Conservation (phyloP, 106 monocot genomes). For the Platanthera guangdongensis region DNA sequence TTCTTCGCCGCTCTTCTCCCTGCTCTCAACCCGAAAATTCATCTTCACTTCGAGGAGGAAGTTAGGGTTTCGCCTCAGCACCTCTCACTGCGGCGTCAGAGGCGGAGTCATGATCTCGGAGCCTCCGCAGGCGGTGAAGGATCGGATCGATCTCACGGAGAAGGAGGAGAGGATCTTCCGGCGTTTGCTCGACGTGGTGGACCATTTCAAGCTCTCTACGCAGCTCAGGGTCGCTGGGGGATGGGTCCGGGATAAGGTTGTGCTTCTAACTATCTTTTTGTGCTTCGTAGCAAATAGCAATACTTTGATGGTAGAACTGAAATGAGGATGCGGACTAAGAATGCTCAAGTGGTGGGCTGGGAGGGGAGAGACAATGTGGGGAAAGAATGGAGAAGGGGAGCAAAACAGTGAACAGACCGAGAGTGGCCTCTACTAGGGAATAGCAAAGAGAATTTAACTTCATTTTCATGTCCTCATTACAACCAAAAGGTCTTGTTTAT, state of each 20-base stretch:
- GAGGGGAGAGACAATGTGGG: no score
- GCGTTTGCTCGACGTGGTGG: slow-evolving; percentile 54
- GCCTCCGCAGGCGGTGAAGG: slow-evolving; percentile 26
- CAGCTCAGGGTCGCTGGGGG: slow-evolving; percentile 91
- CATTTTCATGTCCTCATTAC: no score
- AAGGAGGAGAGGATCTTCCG: slow-evolving; percentile 74
- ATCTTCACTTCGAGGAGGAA: not conserved
- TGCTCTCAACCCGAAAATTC: slow-evolving; percentile 4
- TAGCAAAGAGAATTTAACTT: no score
- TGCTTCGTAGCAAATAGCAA: not conserved
- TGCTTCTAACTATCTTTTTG: not conserved
- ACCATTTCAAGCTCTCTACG: slow-evolving; percentile 56
- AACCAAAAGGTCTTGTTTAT: no score
- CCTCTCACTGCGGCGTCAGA: slow-evolving; percentile 4
- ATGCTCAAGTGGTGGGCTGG: no score
- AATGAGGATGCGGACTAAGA: no score
- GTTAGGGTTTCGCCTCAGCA: slow-evolving; percentile 26
- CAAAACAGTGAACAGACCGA: no score
- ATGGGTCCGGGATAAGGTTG: slow-evolving; percentile 94
- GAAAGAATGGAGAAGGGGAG: no score
- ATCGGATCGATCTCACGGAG: slow-evolving; percentile 55
- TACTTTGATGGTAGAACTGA: no score
- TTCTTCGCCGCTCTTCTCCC: not conserved
- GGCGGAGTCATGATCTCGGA: slow-evolving; percentile 4
- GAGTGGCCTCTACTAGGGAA: no score